Conservation (phyloP, 495 filamentous ascomycete genomes). For the Penicillium soppii region DNA sequence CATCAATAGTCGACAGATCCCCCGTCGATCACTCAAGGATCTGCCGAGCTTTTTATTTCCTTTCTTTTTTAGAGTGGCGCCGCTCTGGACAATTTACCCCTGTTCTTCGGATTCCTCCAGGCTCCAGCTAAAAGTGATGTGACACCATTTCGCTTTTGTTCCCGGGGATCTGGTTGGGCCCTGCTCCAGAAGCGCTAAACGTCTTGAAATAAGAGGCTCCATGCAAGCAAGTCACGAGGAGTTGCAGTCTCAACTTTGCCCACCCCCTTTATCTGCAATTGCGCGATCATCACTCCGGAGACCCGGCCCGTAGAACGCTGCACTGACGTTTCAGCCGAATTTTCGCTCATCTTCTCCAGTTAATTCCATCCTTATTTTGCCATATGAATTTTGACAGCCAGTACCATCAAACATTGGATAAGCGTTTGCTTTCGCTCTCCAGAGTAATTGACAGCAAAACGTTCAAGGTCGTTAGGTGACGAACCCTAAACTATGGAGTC, state of each 20-base stretch:
- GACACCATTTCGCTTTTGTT: conserved; percentile 9
- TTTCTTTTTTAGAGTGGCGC: conserved; percentile 4
- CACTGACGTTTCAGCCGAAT: neutral
- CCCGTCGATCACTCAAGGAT: conserved; percentile 42
- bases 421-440: neutral
- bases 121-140: neutral
- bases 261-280: conserved; percentile 5
- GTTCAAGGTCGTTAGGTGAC: conserved; percentile 4
- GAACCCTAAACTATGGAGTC: conserved; percentile 19
- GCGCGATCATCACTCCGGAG: conserved; percentile 1
- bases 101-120: conserved; percentile 1
- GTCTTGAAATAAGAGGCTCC: conserved; percentile 20
- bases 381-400: neutral
- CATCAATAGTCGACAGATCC: conserved; percentile 50
- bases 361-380: no score
- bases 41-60: conserved; percentile 29
- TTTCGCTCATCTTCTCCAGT: neutral
- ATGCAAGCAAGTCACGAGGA: conserved; percentile 30
- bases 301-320: conserved; percentile 3
- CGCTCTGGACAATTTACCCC: neutral
- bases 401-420: neutral
- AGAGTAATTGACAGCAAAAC: conserved; percentile 14
- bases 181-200: conserved; percentile 24
- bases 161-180: conserved; percentile 18
- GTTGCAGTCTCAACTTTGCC: conserved; percentile 3